Base-by-base conservation (phyloP, 2,329 filamentous ascomycete genomes). In the Sclerotinia nivalis region DNA sequence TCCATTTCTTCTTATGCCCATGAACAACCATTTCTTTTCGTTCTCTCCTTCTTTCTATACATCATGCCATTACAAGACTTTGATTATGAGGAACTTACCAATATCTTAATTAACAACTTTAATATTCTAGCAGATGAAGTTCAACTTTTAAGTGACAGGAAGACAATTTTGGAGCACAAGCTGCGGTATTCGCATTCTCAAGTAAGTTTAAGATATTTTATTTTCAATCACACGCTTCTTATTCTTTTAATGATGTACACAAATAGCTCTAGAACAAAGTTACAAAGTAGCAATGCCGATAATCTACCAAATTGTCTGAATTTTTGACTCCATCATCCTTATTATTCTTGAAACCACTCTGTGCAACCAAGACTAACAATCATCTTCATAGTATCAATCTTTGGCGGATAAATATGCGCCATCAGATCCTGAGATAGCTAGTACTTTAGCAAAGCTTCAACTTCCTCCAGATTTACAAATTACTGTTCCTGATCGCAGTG, bases 221-320 rank as follows among this genome's bases (percentile, higher is more conserved):
- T 67, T 60, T 34, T 69, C 45, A 52, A 40, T 54, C 31, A 25
- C 28, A 9, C 43, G 22, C 69, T 31, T 22, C 37, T 31, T 58
- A 62, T 60, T 68, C 62, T 56, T 72, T 47, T 28, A 49, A 82
- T 84, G 83, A 85, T 80, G 84, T 85, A 79, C 82, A 80, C 82
- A 77, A 77, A 79, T 92, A 93, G 91, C 91, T 93, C 91, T 93
- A 93, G 91, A 93, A 91, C 90, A 85, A 86, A 92, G 89, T 85
- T 87, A 83, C 85, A 56, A 78, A 76, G 69, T 73, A 80, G 84
- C 83, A 84, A 83, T 83, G 78, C 81, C 87, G 90, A 91, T 85
- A 83, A 88, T 91, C 76, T 70, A 70, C 81, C 80, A 81, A 84
- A 84, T 80, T 84, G 84, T 85, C 83, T 71, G 60, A 66, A 84